Base-by-base conservation (phyloP, 1,139 yeast species). In the Geotrichum europaeum region DNA sequence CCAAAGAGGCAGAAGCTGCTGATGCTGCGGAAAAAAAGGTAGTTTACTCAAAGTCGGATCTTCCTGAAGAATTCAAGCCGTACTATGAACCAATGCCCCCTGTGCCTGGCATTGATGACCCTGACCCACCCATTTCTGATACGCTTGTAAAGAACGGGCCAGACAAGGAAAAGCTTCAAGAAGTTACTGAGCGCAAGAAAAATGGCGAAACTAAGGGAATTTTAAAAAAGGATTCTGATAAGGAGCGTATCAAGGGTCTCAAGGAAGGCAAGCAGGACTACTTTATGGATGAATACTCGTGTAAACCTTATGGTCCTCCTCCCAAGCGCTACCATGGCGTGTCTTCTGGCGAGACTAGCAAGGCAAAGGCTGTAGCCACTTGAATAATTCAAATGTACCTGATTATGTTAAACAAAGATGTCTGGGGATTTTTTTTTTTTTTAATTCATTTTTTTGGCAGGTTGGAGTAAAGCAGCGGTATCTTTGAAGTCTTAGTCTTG, bases 241-340 rank as follows among this genome's bases (percentile, higher is more conserved):
- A 30, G 20, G 51, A 28, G 49, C 28, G 49, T 3, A 28, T 36
- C 10, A 34, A 52, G 40, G 59, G 59, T 30, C 36, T 52, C 10
- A 53, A 56, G 6, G 20, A 49, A 13, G 49, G 47, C 51, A 54
- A 45, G 22, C 30, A 45, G 10, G 54, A 18, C 30, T 58, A 22
- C 43, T 69, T 65, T 58, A 65, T 63, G 18, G 73, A 70, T 59
- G 66, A 65, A n/a, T 65, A 63, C 56, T 62, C 72, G 12, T 68
- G 70, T 59, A 70, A 70, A 60, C 73, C 73, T 4, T 70, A 70
- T 56, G 73, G 73, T 7, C 68, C 71, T 9, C 72, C 72, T 22
- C 72, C 72, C 12, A 63, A 65, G 25, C 60, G 72, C 49, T 70
- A 70, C 58, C 61, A 65, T 34, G 72, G 72, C 4, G 66, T 69